A percentile compares a stretch with the other conserved stretches of the same genome.
Conservation (phyloP, 176 grass and related monocot species). For the Juncus inflexus region DNA sequence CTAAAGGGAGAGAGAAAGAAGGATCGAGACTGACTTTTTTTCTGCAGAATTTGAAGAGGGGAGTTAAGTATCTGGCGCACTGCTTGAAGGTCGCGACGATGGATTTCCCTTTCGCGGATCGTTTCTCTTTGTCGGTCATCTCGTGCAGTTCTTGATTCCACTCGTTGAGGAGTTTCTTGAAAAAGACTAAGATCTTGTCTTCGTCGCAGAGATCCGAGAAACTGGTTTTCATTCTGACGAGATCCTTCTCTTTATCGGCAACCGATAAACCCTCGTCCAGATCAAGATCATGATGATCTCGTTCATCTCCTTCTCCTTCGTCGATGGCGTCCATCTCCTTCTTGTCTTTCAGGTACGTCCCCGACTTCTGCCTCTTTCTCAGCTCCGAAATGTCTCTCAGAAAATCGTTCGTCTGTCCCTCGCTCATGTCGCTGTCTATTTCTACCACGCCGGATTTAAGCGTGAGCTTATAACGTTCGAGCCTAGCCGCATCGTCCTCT, state of each 20-base stretch:
- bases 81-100: slow-evolving; percentile 92
- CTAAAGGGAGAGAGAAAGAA: background rate
- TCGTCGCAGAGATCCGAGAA: slow-evolving; percentile 78
- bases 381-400: slow-evolving; percentile 84
- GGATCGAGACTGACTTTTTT: slow-evolving; percentile 53
- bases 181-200: slow-evolving; percentile 93
- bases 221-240: slow-evolving; percentile 53
- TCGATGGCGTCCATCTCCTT: slow-evolving; percentile 33
- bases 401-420: slow-evolving; percentile 92
- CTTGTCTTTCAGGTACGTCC: slow-evolving; percentile 49
- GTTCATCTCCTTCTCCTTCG: slow-evolving; percentile 26
- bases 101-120: slow-evolving; percentile 71
- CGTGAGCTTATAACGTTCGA: slow-evolving; percentile 56
- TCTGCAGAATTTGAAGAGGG: slow-evolving; percentile 84
- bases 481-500: slow-evolving; percentile 65
- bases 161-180: slow-evolving; percentile 75
- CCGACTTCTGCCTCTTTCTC: slow-evolving; percentile 58
- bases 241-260: slow-evolving; percentile 50
- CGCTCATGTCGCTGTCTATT: slow-evolving; percentile 70
- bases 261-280: slow-evolving; percentile 32
- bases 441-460: slow-evolving; percentile 73
- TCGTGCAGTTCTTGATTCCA: slow-evolving; percentile 90
- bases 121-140: slow-evolving; percentile 70
- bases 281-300: slow-evolving; percentile 26
- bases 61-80: slow-evolving; percentile 76